A percentile compares a stretch with the other conserved stretches of the same genome.
These are phyloP conservation scores for Litsea cubeba DNA, from an alignment of 164 flowering plant genomes.

Conservation along the genomic window DNA sequence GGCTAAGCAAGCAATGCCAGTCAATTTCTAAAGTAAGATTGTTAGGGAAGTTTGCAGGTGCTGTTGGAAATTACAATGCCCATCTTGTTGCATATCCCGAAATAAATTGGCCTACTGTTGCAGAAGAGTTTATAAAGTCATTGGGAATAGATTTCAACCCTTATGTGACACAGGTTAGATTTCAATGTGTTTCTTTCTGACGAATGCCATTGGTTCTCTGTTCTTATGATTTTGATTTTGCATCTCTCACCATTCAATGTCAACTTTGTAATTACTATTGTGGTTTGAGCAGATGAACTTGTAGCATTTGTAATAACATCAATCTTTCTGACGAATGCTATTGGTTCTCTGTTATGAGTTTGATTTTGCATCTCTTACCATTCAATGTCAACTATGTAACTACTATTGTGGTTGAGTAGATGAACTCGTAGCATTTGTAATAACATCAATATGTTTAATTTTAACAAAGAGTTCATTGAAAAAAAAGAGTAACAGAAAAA, in stretches of 20 bases:
- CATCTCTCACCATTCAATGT: background rate
- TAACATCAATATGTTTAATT: background rate
- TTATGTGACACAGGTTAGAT: conserved; percentile 82
- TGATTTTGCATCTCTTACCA: background rate
- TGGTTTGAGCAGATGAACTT: background rate
- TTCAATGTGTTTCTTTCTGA: background rate
- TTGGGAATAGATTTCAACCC: conserved; percentile 86
- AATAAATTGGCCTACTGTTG: conserved; percentile 66
- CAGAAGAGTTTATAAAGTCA: conserved; percentile 82
- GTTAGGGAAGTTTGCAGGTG: conserved; percentile 95
- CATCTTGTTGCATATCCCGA: conserved; percentile 88
- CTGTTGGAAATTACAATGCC: conserved; percentile 94
- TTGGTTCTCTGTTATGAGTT: too few species aligned
- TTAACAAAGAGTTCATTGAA: background rate
- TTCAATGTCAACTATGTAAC: background rate
- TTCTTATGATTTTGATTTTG: background rate
- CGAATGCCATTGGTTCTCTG: background rate
- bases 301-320: background rate
- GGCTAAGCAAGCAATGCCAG: conserved; percentile 60
- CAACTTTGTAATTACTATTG: background rate
- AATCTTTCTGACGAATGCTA: background rate
- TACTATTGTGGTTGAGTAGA: background rate
- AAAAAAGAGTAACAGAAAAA: too few species aligned
- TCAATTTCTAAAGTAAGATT: conserved; percentile 50
- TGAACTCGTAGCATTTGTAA: background rate